Percentiles rank a stretch among this genome's conserved stretches.
Conservation (phyloP, 1,284 basidiomycete genomes). For the Rhodofomes roseus region DNA sequence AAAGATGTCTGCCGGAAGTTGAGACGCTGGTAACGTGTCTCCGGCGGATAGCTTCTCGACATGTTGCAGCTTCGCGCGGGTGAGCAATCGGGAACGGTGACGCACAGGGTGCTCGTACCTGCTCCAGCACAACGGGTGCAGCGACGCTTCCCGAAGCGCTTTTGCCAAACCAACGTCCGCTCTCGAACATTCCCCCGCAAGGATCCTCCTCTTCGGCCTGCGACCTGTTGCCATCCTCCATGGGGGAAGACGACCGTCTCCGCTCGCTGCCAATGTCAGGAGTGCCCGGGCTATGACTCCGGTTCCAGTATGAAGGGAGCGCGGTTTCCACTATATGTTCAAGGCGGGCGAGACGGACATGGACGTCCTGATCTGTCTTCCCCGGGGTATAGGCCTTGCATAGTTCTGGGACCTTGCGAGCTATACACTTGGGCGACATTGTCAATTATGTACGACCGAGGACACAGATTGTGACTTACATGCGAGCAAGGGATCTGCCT, state of each 20-base stretch:
- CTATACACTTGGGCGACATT: slow-evolving; percentile 52
- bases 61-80: slow-evolving; percentile 49
- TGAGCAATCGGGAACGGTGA: background rate
- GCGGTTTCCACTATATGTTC: slow-evolving; percentile 78
- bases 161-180: slow-evolving; percentile 81
- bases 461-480: slow-evolving; percentile 41
- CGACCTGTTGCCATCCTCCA: slow-evolving; percentile 64
- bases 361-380: slow-evolving; percentile 77
- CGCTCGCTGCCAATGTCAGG: slow-evolving; percentile 30
- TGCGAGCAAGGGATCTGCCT: slow-evolving; percentile 79
- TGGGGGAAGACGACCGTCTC: slow-evolving; percentile 44
- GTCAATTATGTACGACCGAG: slow-evolving; percentile 6
- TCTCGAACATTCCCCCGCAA: slow-evolving; percentile 71
- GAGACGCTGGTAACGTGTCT: slow-evolving; percentile 13
- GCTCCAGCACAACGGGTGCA: slow-evolving; percentile 71
- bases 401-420: slow-evolving; percentile 78
- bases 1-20: slow-evolving; percentile 19
- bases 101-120: slow-evolving; percentile 42
- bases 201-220: slow-evolving; percentile 71
- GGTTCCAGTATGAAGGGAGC: slow-evolving; percentile 62
- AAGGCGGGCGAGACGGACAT: slow-evolving; percentile 63
- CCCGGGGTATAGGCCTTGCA: slow-evolving; percentile 85
- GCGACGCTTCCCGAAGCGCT: slow-evolving; percentile 77
- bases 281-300: slow-evolving; percentile 33
- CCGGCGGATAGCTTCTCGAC: slow-evolving; percentile 26